These are phyloP conservation scores for Spathaspora hagerdaliae DNA, from an alignment of 805 yeast species.

Conservation along the genomic window DNA sequence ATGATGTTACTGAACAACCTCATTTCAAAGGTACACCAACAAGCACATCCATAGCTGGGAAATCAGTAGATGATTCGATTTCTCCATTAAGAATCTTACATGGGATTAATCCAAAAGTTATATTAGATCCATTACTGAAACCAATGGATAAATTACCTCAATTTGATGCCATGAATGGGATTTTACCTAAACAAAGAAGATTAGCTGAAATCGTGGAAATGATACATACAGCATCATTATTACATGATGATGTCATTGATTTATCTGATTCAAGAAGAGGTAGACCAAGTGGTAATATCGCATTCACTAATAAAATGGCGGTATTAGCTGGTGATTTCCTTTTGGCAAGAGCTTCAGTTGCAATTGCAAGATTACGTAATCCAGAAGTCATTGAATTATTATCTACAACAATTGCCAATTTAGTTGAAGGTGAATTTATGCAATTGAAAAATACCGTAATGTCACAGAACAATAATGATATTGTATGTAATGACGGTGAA, in stretches of 20 bases:
- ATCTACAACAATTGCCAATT: conserved; percentile 93
- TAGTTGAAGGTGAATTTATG: conserved; percentile 99
- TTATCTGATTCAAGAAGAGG: conserved; percentile 85
- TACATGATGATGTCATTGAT: conserved; percentile 97
- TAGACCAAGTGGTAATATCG: conserved; percentile 85
- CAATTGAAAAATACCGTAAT: conserved; percentile 91
- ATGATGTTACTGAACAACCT: conserved; percentile 65
- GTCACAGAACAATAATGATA: conserved; percentile 38
- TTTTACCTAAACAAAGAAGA: conserved; percentile 90
- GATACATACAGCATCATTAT: conserved; percentile 94
- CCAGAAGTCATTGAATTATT: conserved; percentile 96
- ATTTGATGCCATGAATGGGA: conserved; percentile 59
- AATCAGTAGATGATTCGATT: conserved; percentile 57
- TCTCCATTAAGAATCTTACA: conserved; percentile 81
- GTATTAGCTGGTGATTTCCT: conserved; percentile 95
- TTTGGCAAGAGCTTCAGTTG: conserved; percentile 93
- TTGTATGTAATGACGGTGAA: conserved; percentile 47
- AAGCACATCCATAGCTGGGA: conserved; percentile 53
- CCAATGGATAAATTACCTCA: conserved; percentile 73
- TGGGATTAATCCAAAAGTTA: conserved; percentile 83
- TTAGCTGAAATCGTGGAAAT: conserved; percentile 96
- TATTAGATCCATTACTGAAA: conserved; percentile 77
- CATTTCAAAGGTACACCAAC: conserved; percentile 57
- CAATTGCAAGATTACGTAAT: conserved; percentile 86
- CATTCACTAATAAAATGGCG: conserved; percentile 96